Evolutionary conservation across 371 early-diverging fungal genomes (phyloP), one percentile per base, ranked within the genome.

Genomic region (Parasitella parasitica): DNA sequence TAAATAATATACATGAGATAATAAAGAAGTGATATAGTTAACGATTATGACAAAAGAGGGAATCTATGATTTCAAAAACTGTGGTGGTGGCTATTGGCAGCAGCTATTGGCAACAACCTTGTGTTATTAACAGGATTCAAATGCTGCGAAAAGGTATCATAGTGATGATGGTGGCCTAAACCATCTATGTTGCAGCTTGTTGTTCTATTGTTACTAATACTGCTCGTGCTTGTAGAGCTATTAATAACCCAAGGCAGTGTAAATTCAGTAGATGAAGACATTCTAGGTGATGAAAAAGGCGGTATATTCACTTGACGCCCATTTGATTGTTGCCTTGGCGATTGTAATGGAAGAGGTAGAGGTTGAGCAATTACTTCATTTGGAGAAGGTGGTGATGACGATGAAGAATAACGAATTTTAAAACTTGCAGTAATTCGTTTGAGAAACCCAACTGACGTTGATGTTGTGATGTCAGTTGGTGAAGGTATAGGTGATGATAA

Each of bases 241-340:
- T 46, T 50, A 16, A 50, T 50, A 7, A 50, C 30, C 28, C 12
- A 46, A 16, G 50, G 50, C 5, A 16, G 28, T 38, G 39, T 52
- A 18, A 53, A n/a, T 35, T n/a, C 35, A 34, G 16, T 34, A 13
- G 53, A 20, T 41, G 16, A 3, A 28, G 56, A 2, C 6, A 39
- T 16, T 15, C 18, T 27, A 30, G 50, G 50, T 8, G 30, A 15
- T n/a, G 39, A 15, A 30, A 63, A 66, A 6, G 57, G 54, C 6
- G 56, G 48, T 34, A 67, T 63, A 43, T 54, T 57, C 36, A 67
- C 59, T 26, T 70, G 67, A 9, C 59, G 55, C 70, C 70, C 66
- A 22, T 60, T 54, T 6, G 60, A 16, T 28, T 35, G 49, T 27
- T 59, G 63, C 46, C 13, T 46, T 9, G 73, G 67, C 20, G 73